Evolutionary conservation across 2,329 filamentous ascomycete species (phyloP).

Genomic region (Aspergillus carbonarius): DNA sequence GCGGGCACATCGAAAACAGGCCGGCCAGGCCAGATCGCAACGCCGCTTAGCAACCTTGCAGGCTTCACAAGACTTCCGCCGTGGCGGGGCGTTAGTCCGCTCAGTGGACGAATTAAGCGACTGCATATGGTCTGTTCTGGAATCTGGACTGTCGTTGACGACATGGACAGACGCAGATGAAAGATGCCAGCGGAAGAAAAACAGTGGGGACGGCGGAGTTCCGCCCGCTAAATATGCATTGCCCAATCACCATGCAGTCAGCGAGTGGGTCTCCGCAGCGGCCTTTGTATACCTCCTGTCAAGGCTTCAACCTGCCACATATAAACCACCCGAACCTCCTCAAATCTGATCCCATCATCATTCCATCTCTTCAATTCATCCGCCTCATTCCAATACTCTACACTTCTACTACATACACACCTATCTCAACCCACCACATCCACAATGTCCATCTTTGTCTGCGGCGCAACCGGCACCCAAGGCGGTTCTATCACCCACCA

Average conservation of each 20-base stretch:
- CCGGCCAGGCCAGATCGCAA: constrained; percentile 54
- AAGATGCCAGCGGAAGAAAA: neutral
- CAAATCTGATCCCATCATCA: neutral
- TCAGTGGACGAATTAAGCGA: constrained; percentile 24
- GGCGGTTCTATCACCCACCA: constrained; percentile 29
- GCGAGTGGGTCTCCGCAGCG: constrained; percentile 7
- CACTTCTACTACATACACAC: neutral
- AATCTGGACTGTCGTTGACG: neutral
- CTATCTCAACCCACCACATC: constrained; percentile 12
- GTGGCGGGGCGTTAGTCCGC: constrained; percentile 45
- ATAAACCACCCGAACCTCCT: neutral
- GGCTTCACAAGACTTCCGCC: constrained; percentile 57
- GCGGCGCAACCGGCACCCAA: constrained; percentile 33
- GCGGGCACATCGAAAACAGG: constrained; percentile 54
- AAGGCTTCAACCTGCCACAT: neutral
- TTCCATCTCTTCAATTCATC: too few species aligned
- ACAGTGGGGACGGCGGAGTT: constrained; percentile 8
- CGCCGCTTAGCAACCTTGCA: constrained; percentile 60
- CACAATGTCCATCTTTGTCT: constrained; percentile 25
- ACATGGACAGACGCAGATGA: neutral
- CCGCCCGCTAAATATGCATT: constrained; percentile 7
- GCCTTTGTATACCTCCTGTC: neutral
- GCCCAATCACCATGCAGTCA: neutral
- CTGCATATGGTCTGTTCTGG: neutral
- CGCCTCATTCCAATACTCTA: neutral